Percentiles rank a stretch among this genome's conserved stretches.
phyloP scores from a whole-genome alignment of 192 early-diverging fungal genomes.

The Gamsiella multidivaricata region DNA sequence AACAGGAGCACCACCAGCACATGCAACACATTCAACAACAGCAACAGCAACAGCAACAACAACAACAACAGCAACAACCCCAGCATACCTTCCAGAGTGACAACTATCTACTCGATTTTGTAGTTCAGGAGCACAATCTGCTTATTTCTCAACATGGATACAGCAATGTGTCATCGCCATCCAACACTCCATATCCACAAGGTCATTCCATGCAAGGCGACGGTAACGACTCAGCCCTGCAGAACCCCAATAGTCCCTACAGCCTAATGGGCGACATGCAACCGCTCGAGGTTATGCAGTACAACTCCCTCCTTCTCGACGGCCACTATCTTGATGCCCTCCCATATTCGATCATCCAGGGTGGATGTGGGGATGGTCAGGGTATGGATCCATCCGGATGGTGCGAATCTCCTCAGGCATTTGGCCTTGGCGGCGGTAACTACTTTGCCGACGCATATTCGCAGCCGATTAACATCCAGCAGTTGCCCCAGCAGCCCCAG shows the following conservation, averaged over 20 bases:
- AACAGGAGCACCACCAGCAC: conserved; percentile 6
- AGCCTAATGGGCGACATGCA: conserved; percentile 31
- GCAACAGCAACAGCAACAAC: conserved; percentile 16
- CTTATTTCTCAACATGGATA: conserved; percentile 33
- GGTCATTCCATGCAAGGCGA: conserved; percentile 2
- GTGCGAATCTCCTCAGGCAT: conserved; percentile 31
- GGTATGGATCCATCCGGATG: conserved; percentile 21
- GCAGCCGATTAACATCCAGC: conserved; percentile 24
- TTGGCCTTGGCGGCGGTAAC: conserved; percentile 5
- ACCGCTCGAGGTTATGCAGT: conserved; percentile 42
- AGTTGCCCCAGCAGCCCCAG: conserved; percentile 6
- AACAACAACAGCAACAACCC: conserved; percentile 21
- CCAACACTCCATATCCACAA: conserved; percentile 2
- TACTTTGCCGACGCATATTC: conserved; percentile 34
- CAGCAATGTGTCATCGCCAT: conserved; percentile 5
- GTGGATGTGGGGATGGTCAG: conserved; percentile 19
- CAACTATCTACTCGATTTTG: conserved; percentile 33
- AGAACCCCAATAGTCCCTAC: conserved; percentile 24
- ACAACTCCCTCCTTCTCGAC: conserved; percentile 47
- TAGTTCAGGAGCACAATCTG: conserved; percentile 33
- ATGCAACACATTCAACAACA: neutral
- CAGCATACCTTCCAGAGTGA: conserved; percentile 19
- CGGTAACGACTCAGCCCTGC: conserved; percentile 1
- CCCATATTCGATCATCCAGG: conserved; percentile 26
- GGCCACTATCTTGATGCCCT: conserved; percentile 27